Percentiles rank a stretch among this genome's conserved stretches.
These are phyloP conservation scores for Camellia japonica DNA, from an alignment of 148 eudicot species.

Conservation along the genomic window DNA sequence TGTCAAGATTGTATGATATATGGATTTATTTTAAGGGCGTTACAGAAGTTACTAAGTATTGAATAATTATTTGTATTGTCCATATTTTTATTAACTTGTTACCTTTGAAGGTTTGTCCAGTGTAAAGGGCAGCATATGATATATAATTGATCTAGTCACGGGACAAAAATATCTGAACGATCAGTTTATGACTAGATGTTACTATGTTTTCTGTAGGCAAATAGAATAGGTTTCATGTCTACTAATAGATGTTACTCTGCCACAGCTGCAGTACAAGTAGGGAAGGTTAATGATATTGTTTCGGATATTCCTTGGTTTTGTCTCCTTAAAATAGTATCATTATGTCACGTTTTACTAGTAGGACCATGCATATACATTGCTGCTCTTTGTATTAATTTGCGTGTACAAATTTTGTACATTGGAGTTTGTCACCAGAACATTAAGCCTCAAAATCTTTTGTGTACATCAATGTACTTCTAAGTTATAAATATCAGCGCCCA, in stretches of 20 bases:
- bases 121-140: neutral
- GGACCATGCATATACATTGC: neutral
- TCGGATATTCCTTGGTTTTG: neutral
- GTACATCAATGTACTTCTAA: too few relatives aligned
- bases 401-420: constrained; percentile 14
- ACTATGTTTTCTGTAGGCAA: neutral
- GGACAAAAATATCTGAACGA: neutral
- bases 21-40: too few relatives aligned
- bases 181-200: neutral
- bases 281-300: neutral
- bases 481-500: too few relatives aligned
- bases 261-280: neutral
- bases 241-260: too few relatives aligned
- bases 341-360: neutral
- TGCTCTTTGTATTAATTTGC: neutral
- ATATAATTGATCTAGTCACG: neutral
- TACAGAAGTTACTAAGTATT: too few relatives aligned
- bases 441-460: too few relatives aligned
- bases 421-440: too few relatives aligned
- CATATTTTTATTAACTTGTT: too few relatives aligned
- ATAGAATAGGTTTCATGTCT: neutral
- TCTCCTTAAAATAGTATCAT: neutral
- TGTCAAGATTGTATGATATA: too few relatives aligned
- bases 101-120: too few relatives aligned
- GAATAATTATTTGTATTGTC: too few relatives aligned